Conservation (phyloP, 2,329 filamentous ascomycete genomes). For the Diplocarpon rosae region DNA sequence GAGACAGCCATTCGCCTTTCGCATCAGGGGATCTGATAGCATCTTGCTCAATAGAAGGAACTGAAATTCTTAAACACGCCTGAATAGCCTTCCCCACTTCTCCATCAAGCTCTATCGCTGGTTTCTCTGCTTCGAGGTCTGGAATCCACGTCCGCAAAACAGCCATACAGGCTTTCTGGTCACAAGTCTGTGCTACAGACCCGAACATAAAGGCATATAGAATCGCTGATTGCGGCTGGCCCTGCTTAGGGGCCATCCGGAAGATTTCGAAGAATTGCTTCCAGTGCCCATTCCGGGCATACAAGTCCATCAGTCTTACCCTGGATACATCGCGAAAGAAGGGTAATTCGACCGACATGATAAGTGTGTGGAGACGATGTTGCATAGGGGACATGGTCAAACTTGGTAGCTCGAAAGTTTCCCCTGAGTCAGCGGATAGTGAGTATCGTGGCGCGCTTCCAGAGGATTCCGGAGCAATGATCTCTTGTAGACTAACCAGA, state of each 20-base stretch:
- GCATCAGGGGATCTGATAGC: constrained; percentile 6
- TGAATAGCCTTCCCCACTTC: constrained; percentile 38
- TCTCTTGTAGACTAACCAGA: constrained; percentile 21
- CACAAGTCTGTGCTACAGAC: constrained; percentile 34
- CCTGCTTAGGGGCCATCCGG: constrained; percentile 41
- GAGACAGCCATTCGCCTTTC: constrained; percentile 12
- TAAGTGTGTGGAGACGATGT: constrained; percentile 30
- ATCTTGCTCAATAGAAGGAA: constrained; percentile 31
- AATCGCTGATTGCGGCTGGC: constrained; percentile 35
- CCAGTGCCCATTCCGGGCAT: constrained; percentile 40
- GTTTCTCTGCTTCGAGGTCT: constrained; percentile 47
- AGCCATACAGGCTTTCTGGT: constrained; percentile 35
- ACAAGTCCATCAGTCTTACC: constrained; percentile 34
- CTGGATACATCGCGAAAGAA: constrained; percentile 31
- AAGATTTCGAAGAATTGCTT: constrained; percentile 50
- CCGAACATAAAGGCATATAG: constrained; percentile 46
- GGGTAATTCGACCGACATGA: constrained; percentile 36
- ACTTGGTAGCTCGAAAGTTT: constrained; percentile 19
- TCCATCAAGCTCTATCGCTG: constrained; percentile 35
- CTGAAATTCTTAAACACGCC: constrained; percentile 42
- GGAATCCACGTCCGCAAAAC: constrained; percentile 42
- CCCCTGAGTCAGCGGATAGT: constrained; percentile 18
- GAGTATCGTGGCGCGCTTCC: constrained; percentile 17
- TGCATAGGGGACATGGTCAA: constrained; percentile 13
- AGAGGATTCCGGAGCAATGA: constrained; percentile 5